These are phyloP conservation scores for Tricholoma matsutake DNA, from an alignment of 768 basidiomycete genomes.

Conservation along the genomic window DNA sequence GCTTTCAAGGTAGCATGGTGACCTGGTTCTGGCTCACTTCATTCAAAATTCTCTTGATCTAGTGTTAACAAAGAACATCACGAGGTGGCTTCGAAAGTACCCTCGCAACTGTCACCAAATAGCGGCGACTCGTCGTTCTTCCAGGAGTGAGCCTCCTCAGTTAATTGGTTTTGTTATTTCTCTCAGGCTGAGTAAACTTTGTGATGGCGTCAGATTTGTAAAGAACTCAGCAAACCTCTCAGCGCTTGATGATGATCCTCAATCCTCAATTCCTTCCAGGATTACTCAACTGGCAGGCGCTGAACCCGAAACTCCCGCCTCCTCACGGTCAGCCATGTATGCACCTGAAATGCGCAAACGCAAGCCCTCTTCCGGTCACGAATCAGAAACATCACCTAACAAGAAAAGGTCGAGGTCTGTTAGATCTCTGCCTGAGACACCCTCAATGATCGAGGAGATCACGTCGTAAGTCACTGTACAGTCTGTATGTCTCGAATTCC, in stretches of 20 bases:
- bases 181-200: too few relatives aligned
- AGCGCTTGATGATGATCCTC: not conserved
- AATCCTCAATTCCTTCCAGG: not conserved
- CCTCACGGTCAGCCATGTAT: not conserved
- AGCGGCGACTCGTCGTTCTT: not conserved
- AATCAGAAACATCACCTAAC: not conserved
- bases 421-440: not conserved
- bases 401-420: not conserved
- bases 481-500: not conserved
- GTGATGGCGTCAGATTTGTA: not conserved
- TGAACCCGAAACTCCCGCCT: not conserved
- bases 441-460: constrained; percentile 18
- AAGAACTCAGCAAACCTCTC: not conserved
- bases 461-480: constrained; percentile 12
- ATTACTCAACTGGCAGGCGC: too few relatives aligned
- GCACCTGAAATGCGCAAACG: constrained; percentile 8
- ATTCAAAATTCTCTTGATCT: not conserved
- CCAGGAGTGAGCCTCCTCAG: not conserved
- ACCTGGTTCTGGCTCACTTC: not conserved
- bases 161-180: not conserved
- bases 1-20: not conserved
- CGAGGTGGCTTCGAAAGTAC: too few relatives aligned
- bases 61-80: not conserved
- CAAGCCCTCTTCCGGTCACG: not conserved
- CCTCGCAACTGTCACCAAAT: not conserved